Conservation (phyloP, 495 filamentous ascomycete genomes). For the Clavariopsis aquatica region DNA sequence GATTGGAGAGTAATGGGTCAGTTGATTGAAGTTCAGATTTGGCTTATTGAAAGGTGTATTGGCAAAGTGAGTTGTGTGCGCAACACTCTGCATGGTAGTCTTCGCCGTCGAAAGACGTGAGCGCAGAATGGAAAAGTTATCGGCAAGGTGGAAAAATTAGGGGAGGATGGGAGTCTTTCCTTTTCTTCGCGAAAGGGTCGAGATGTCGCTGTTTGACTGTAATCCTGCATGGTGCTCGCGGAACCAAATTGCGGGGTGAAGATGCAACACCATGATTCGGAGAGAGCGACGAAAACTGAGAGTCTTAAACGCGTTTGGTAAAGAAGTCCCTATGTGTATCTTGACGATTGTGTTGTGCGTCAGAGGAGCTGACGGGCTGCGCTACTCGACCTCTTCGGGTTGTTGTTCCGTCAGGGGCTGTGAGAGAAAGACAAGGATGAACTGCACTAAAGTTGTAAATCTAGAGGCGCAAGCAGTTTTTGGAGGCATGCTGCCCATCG, state of each 20-base stretch:
- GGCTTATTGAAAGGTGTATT: too few species aligned
- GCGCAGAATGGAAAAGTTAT: too few species aligned
- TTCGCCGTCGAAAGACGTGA: too few species aligned
- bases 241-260: neutral
- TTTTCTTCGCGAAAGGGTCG: too few species aligned
- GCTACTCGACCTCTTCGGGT: neutral
- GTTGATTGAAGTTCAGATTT: too few species aligned
- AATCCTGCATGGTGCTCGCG: neutral
- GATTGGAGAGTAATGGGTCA: too few species aligned
- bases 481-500: too few species aligned
- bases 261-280: neutral
- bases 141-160: too few species aligned
- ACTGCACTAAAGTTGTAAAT: neutral
- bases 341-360: neutral
- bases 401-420: neutral
- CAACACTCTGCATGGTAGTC: too few species aligned
- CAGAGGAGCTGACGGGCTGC: neutral
- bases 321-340: neutral
- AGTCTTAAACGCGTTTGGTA: neutral
- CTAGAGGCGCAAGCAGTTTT: neutral
- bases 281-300: neutral
- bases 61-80: too few species aligned
- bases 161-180: too few species aligned
- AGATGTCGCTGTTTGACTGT: neutral
- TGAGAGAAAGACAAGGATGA: neutral